Evolutionary conservation across 169 alveolate genomes (phyloP), one percentile per base, ranked within the genome.

Genomic region (Eimeria tenella): DNA sequence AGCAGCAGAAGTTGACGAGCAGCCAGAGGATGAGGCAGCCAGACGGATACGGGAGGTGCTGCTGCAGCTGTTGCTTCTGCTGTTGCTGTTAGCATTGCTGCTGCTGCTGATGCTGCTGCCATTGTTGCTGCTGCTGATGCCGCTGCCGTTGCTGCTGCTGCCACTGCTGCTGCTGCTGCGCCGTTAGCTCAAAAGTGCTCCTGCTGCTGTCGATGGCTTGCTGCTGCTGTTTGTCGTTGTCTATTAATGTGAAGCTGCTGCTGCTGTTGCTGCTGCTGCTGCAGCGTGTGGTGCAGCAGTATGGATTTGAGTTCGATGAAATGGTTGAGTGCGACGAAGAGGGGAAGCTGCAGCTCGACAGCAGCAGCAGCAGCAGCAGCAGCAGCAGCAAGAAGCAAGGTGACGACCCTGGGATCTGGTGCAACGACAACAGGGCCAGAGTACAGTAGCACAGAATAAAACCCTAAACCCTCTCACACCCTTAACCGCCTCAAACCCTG

Each of bases 201-300:
- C n/a, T 11, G 1, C 21, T 75, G 60, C 60, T 1, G 4, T 1
- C 42, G 42, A 2, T 31, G 42, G 42, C 42, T 31, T 75, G 63
- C 65, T 50, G 60, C 63, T 75, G 23, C 86, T 49, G 86, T 6
- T 75, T 5, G 25, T 71, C 42, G 42, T 2, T 31, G 42, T 31
- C 4, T 31, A 31, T 31, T 31, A 31, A 31, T 31, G 42, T 2
- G 42, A 2, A 31, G 82, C 82, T 71, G 82, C 53, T 71, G 82
- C 82, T 71, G 82, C 52, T 71, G 82, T 3, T 71, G 82, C 82
- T 71, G 82, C 82, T 71, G 82, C 82, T 71, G 82, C 86, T 75
- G 63, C 86, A 75, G 86, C 86, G 86, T 13, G 86, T 75, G 86
- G 63, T 75, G 63, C 86, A 75, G 63, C 86, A 75, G 63, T 75